Base-by-base conservation (phyloP, 2,329 filamentous ascomycete species). In the Coniochaeta sp. region DNA sequence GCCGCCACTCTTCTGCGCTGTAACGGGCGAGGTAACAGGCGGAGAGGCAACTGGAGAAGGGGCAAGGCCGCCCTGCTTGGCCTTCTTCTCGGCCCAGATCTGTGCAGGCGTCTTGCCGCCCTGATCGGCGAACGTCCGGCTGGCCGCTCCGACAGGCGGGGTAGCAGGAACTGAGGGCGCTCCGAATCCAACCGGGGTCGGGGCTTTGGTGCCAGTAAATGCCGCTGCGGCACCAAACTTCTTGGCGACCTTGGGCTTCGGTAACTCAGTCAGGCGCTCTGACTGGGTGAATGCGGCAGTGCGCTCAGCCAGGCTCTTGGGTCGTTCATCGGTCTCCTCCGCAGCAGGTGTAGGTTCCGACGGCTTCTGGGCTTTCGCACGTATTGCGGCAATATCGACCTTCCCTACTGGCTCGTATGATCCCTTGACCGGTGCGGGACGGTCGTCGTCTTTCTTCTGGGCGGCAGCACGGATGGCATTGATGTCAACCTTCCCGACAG, bases 11-110 rank as follows among this genome's bases (percentile, higher is more conserved):
- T 78, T 76, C 66, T 96, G 90, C 49, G 78, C 75, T 49, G 75
- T 66, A 28, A 90, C 71, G 1, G 83, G 78, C 35, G 81, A 70
- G n/a, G 78, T 63, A 3, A 69, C 61, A 6, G 70, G 57, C 22
- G 71, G 63, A 40, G 78, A 64, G 18, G 74, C 67, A 49, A 75
- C 67, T 26, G 74, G 71, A 48, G 78, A 72, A 49, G 66, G 72
- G 51, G 52, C 59, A 35, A 73, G 73, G 45, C 80, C 85, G 49
- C 85, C 79, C 66, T 94, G 84, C 55, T 84, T 85, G 32, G 89
- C 92, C 75, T 97, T 97, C 75, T 91, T 95, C 75, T 99, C 94
- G 0, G 92, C 92, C 94, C 94, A 99, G 31, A 96, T 73, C 68
- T 99, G 94, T 27, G 94, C 91, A 6, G 94, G 94, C 5, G 94